Conservation (phyloP, 140 eudicot genomes). For the Ambrosia hybrid region DNA sequence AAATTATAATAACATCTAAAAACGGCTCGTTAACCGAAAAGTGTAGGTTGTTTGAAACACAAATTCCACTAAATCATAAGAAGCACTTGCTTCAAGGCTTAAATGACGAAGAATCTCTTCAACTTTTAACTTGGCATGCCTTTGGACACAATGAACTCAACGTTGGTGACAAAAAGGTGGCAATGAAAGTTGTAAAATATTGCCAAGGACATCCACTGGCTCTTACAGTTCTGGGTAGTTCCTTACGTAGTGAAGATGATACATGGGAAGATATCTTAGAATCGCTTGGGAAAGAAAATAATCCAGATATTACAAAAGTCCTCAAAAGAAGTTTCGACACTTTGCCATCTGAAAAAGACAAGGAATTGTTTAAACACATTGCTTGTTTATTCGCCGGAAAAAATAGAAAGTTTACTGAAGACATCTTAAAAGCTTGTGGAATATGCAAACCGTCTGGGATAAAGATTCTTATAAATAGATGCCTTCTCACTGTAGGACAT, state of each 20-base stretch:
- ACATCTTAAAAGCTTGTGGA: constrained; percentile 18
- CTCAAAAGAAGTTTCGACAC: constrained; percentile 23
- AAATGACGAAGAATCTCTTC: constrained; percentile 19
- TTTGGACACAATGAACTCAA: too few species aligned
- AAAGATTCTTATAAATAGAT: constrained; percentile 19
- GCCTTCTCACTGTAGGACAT: constrained; percentile 23
- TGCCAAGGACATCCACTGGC: constrained; percentile 21
- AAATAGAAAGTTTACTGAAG: constrained; percentile 3
- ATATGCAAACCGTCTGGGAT: constrained; percentile 9
- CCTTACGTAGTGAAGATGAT: constrained; percentile 4
- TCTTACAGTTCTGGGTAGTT: constrained; percentile 26
- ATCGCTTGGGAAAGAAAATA: not conserved
- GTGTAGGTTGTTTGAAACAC: constrained; percentile 2
- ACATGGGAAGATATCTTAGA: too few species aligned
- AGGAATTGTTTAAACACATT: constrained; percentile 28
- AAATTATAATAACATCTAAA: constrained; percentile 26
- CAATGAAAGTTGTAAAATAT: too few species aligned
- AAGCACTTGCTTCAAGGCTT: constrained; percentile 24
- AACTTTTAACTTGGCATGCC: constrained; percentile 29
- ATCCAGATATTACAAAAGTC: constrained; percentile 14
- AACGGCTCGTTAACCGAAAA: constrained; percentile 6
- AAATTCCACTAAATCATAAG: not conserved
- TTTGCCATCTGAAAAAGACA: constrained; percentile 18
- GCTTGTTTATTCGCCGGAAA: constrained; percentile 34
- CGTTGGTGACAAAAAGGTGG: not conserved